These are phyloP conservation scores for Chaetomium fimeti DNA, from an alignment of 495 filamentous ascomycete genomes.

Conservation along the genomic window DNA sequence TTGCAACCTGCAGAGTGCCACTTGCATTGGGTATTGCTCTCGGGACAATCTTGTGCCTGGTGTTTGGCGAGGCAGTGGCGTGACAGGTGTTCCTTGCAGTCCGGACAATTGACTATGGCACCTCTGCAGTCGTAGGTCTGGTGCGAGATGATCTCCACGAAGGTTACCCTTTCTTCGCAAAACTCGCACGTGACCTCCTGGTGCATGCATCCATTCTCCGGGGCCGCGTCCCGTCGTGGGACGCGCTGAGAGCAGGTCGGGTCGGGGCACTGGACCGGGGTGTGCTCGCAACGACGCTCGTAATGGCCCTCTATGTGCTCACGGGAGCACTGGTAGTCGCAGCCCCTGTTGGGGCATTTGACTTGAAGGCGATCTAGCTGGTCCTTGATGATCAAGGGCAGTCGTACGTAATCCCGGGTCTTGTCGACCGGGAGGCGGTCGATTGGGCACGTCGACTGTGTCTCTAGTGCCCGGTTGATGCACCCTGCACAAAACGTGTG, in stretches of 20 bases:
- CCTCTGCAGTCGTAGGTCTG: constrained; percentile 38
- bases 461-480: constrained; percentile 58
- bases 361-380: constrained; percentile 76
- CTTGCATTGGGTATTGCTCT: constrained; percentile 42
- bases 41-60: constrained; percentile 40
- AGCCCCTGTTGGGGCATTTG: constrained; percentile 70
- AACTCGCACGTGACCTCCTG: constrained; percentile 45
- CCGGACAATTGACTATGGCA: constrained; percentile 34
- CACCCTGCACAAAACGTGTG: constrained; percentile 71
- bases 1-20: constrained; percentile 45
- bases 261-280: constrained; percentile 62
- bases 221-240: constrained; percentile 35
- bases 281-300: constrained; percentile 69
- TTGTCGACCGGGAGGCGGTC: constrained; percentile 48
- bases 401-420: constrained; percentile 28
- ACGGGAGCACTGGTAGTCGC: constrained; percentile 59
- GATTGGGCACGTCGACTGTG: constrained; percentile 50
- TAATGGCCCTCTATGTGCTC: constrained; percentile 72
- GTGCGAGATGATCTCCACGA: constrained; percentile 47
- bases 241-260: constrained; percentile 43
- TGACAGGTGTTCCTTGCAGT: constrained; percentile 41
- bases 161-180: constrained; percentile 41
- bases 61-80: constrained; percentile 45
- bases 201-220: constrained; percentile 52
- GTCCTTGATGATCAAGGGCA: constrained; percentile 48